Conservation (phyloP, 2,329 filamentous ascomycete genomes). For the Rhytidhysteron rufulum region DNA sequence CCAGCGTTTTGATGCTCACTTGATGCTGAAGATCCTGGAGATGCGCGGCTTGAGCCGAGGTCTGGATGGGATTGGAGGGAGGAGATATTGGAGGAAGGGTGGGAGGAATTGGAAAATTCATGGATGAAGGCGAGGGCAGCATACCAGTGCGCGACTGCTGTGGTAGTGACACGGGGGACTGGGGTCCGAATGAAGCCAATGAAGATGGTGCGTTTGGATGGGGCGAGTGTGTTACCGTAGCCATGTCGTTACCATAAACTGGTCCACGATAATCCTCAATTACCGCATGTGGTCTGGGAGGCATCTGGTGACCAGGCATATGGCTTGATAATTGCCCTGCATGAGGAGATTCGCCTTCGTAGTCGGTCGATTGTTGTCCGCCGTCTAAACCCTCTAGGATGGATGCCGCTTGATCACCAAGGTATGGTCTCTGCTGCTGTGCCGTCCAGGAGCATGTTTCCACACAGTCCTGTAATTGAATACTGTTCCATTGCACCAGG, state of each 20-base stretch:
- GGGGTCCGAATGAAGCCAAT: conserved; percentile 32
- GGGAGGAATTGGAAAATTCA: conserved; percentile 17
- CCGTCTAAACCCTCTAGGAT: conserved; percentile 17
- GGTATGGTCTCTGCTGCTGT: conserved; percentile 5
- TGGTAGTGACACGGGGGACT: conserved; percentile 23
- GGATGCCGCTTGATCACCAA: conserved; percentile 10
- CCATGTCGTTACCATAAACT: conserved; percentile 14
- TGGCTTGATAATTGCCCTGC: conserved; percentile 10
- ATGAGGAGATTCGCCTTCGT: conserved; percentile 20
- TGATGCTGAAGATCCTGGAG: conserved; percentile 52
- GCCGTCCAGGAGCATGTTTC: conserved; percentile 7
- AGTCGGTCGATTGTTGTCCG: conserved; percentile 17
- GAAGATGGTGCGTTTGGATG: conserved; percentile 42
- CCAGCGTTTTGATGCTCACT: conserved; percentile 51
- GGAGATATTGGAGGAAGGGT: conserved; percentile 23
- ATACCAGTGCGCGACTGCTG: conserved; percentile 18
- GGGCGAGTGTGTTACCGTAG: conserved; percentile 14
- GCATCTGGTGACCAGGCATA: conserved; percentile 12
- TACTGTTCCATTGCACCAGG: conserved; percentile 19
- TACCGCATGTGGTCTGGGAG: conserved; percentile 8
- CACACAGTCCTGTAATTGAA: conserved; percentile 14
- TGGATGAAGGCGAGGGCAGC: conserved; percentile 29
- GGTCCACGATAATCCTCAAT: conserved; percentile 18
- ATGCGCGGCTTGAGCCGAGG: conserved; percentile 35
- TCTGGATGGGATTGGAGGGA: conserved; percentile 16